A percentile compares a stretch with the other conserved stretches of the same genome.
These are phyloP conservation scores for Calcarisporium arbuscula DNA, from an alignment of 2,329 filamentous ascomycete species.

Conservation along the genomic window DNA sequence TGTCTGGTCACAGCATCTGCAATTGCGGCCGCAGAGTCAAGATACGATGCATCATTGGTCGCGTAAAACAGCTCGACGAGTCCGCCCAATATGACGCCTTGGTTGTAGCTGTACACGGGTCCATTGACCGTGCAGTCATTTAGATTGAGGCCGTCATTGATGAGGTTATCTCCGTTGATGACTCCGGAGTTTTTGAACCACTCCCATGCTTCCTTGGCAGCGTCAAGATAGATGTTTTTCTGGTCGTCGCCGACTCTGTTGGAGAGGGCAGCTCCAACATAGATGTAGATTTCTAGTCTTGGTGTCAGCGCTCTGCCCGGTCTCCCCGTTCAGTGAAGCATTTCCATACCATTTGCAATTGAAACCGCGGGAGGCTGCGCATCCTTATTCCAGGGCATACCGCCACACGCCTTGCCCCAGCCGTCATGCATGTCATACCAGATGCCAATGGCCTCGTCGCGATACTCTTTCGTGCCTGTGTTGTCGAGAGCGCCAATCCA, in stretches of 20 bases:
- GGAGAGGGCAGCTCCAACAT: conserved; percentile 45
- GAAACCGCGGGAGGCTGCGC: no score
- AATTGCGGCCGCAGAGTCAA: conserved; percentile 35
- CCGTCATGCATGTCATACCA: conserved; percentile 49
- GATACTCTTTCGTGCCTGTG: conserved; percentile 38
- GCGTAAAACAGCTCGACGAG: conserved; percentile 44
- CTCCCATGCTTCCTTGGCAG: conserved; percentile 42
- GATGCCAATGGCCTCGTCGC: conserved; percentile 43
- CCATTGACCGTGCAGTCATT: conserved; percentile 3
- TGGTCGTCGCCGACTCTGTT: conserved; percentile 32
- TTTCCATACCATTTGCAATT: no score
- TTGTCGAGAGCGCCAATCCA: conserved; percentile 50
- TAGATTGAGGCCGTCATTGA: conserved; percentile 47
- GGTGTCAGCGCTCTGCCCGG: no score
- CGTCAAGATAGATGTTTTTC: conserved; percentile 36
- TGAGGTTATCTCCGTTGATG: conserved; percentile 41
- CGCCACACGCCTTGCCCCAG: conserved; percentile 40
- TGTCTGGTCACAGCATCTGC: conserved; percentile 44
- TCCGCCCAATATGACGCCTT: conserved; percentile 34
- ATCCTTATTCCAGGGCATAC: conserved; percentile 54
- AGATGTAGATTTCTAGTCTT: conserved; percentile 51
- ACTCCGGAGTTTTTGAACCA: conserved; percentile 46
- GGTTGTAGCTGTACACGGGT: conserved; percentile 46
- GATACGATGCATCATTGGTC: conserved; percentile 30
- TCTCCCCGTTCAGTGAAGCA: no score